Base-by-base conservation (phyloP, 139 green algal species). In the Ettlia oleoabundans region DNA sequence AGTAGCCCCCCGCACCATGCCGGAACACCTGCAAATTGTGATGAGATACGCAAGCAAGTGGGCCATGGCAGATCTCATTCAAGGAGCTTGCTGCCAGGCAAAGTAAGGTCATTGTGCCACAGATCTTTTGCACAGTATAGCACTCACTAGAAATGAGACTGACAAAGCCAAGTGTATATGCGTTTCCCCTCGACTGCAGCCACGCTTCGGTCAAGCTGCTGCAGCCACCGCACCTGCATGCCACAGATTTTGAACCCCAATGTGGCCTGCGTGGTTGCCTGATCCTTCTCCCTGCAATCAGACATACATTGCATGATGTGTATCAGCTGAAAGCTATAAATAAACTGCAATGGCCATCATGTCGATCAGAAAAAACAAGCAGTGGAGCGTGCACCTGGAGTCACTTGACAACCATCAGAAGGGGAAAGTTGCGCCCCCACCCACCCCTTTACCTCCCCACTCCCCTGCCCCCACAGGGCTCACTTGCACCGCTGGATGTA, bases 191-290 rank as follows among this genome's bases (percentile, higher is more conserved):
- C 47, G 15, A 15, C 47, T 10, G 47, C 13, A 58, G 15, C 47
- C 10, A 10, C 10, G 47, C 47, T 15, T 24, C 10, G 47, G 47
- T 10, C 10, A 58, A 15, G 47, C 13, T 24, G 47, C 15, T 22
- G 32, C 2, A 30, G 19, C 6, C 22, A 22, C 2, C 64, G 9
- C 67, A 89, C 86, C 86, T 94, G 87, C 88, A 96, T 89, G 62
- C 94, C 94, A 41, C 93, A 98, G 37, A 98, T 82, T 38, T 95
- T 91, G 87, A 95, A 98, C n/a, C 94, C 94, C 35, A 96, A 76
- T 5, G 52, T 82, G 19, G 84, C 52, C 76, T 96, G 90, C 1
- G 91, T 97, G 62, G 94, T 98, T 22, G 42, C 61, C 19, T 38
- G 67, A 41, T 98, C 94, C 86, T 98, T 98, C 1, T 30, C 28